These are phyloP conservation scores for Melastoma malabathricum DNA, from an alignment of 345 rosid species.

Conservation along the genomic window DNA sequence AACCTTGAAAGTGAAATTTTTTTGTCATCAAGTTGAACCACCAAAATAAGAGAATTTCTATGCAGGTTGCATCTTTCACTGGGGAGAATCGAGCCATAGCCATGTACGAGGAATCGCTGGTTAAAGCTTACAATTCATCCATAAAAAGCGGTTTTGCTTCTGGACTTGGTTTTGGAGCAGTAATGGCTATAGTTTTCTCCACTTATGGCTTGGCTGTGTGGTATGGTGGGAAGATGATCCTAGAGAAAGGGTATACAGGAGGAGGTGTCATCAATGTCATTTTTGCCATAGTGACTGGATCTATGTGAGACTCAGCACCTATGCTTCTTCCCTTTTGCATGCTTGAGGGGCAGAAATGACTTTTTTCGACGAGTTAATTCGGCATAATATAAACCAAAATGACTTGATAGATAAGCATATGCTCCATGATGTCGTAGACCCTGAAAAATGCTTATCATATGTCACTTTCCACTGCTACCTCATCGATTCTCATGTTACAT, in stretches of 20 bases:
- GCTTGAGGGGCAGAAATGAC: neutral
- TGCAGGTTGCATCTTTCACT: slow-evolving; percentile 38
- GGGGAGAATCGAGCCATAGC: slow-evolving; percentile 36
- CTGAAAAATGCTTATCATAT: too few species aligned
- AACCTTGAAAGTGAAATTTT: neutral
- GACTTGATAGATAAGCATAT: too few species aligned
- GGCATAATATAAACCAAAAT: too few species aligned
- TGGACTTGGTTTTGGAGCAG: slow-evolving; percentile 27
- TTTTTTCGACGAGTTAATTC: too few species aligned
- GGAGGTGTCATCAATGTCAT: slow-evolving; percentile 31
- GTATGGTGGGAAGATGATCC: slow-evolving; percentile 41
- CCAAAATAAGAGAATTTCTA: neutral
- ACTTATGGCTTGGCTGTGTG: slow-evolving; percentile 30
- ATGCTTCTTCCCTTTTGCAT: neutral
- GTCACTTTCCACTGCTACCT: too few species aligned
- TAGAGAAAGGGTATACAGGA: slow-evolving; percentile 31
- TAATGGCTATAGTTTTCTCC: slow-evolving; percentile 9
- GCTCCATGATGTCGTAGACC: too few species aligned
- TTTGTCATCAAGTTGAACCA: neutral
- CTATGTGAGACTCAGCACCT: slow-evolving; percentile 18
- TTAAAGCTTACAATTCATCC: slow-evolving; percentile 23
- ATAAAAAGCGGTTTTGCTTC: slow-evolving; percentile 22
- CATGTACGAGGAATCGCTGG: slow-evolving; percentile 20
- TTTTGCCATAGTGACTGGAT: slow-evolving; percentile 25
- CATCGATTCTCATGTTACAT: too few species aligned